phyloP scores from a whole-genome alignment of 1,284 basidiomycete genomes.

The Tetrapyrgos nigripes region DNA sequence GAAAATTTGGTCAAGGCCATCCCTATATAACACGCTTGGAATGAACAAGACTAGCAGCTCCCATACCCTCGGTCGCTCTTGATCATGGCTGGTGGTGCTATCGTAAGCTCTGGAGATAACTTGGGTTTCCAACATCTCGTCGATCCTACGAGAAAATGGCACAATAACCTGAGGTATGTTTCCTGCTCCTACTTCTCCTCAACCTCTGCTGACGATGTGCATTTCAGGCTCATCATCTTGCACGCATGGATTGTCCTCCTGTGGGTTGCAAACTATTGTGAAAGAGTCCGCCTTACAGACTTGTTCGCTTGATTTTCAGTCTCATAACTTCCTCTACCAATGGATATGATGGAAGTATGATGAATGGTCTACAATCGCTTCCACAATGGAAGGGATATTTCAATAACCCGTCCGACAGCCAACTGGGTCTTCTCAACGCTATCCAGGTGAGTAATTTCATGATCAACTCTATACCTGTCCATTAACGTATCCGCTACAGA shows the following conservation, averaged over 20 bases:
- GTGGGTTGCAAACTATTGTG: conserved; percentile 41
- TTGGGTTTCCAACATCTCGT: conserved; percentile 59
- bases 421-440: conserved; percentile 76
- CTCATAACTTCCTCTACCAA: conserved; percentile 80
- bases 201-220: background rate
- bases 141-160: conserved; percentile 72
- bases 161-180: conserved; percentile 70
- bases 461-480: background rate
- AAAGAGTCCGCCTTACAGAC: conserved; percentile 2
- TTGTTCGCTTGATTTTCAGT: conserved; percentile 35
- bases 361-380: conserved; percentile 78
- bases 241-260: conserved; percentile 74
- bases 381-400: conserved; percentile 67
- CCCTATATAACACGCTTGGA: conserved; percentile 32
- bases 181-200: background rate
- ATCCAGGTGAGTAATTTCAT: conserved; percentile 60
- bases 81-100: conserved; percentile 57
- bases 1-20: conserved; percentile 44
- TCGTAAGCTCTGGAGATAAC: conserved; percentile 42
- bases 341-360: conserved; percentile 80
- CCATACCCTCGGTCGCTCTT: conserved; percentile 25
- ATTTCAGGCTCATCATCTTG: conserved; percentile 60
- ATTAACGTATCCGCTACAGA: conserved; percentile 43
- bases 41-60: background rate
- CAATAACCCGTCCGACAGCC: conserved; percentile 55